Percentiles rank a stretch among this genome's conserved stretches.
Conservation (phyloP, 2,329 filamentous ascomycete genomes). For the Trichophyton schoenleinii region DNA sequence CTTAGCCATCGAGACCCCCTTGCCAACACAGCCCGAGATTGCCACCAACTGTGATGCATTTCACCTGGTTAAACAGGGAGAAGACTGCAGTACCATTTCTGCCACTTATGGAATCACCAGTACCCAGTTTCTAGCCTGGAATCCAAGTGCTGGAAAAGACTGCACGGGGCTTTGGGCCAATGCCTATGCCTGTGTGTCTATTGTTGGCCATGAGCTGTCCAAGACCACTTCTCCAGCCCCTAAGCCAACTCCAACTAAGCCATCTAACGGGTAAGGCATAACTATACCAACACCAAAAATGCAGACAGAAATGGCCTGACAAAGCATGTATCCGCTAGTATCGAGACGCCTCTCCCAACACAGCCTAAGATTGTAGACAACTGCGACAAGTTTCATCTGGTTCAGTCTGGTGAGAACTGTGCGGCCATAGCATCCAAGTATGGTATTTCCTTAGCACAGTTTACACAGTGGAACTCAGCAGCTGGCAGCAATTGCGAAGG, state of each 20-base stretch:
- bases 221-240: not conserved
- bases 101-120: not conserved
- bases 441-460: not conserved
- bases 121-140: conserved; percentile 2
- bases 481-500: not conserved
- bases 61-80: not conserved
- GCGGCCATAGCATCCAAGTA: not conserved
- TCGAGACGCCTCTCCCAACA: not conserved
- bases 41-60: conserved; percentile 3
- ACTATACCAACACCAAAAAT: not conserved
- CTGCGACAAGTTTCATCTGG: conserved; percentile 4
- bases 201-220: conserved; percentile 3
- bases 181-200: conserved; percentile 5
- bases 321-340: not conserved
- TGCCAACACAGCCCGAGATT: conserved; percentile 4
- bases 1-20: conserved; percentile 1
- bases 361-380: conserved; percentile 4
- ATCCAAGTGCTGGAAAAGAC: not conserved
- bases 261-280: not conserved
- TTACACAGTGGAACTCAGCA: not conserved
- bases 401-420: not conserved
- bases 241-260: conserved; percentile 4
- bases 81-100: not conserved
- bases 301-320: not conserved
- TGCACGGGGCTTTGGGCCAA: conserved; percentile 4